Evolutionary conservation across 768 basidiomycete genomes (phyloP).

Genomic region (Lactarius tabidus): DNA sequence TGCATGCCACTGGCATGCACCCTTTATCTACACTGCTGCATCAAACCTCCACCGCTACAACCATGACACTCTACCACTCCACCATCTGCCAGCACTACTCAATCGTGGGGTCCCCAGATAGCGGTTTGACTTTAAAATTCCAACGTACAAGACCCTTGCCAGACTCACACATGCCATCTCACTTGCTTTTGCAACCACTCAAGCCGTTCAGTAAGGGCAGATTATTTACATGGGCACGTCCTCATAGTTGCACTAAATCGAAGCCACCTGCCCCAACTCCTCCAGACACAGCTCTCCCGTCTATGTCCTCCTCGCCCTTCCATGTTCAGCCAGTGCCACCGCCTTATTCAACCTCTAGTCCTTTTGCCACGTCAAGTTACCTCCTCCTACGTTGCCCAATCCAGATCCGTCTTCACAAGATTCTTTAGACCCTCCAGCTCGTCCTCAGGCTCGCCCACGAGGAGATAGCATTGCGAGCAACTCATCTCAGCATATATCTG

Average conservation of each 20-base stretch:
- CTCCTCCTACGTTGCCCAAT: conserved; percentile 35
- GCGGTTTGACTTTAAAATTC: too few species aligned
- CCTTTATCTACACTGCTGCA: too few species aligned
- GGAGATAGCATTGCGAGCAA: conserved; percentile 58
- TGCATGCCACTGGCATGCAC: too few species aligned
- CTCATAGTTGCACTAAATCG: conserved; percentile 39
- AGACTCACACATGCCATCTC: conserved; percentile 16
- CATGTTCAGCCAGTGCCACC: conserved; percentile 17
- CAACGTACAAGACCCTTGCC: too few species aligned
- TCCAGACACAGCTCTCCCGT: conserved; percentile 1
- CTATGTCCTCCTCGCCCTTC: conserved; percentile 24
- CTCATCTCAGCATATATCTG: conserved; percentile 68
- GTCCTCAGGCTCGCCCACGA: conserved; percentile 52
- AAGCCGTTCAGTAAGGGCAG: conserved; percentile 36
- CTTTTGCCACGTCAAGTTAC: conserved; percentile 61
- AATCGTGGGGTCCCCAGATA: too few species aligned
- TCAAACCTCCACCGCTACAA: too few species aligned
- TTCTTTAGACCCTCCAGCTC: conserved; percentile 34
- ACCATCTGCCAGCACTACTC: too few species aligned
- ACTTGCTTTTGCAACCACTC: conserved; percentile 15
- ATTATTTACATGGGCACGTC: conserved; percentile 43
- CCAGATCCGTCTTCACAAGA: conserved; percentile 27
- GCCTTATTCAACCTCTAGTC: conserved; percentile 69
- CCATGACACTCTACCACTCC: too few species aligned
- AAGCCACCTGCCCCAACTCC: conserved; percentile 32